These are phyloP conservation scores for Setaria italica DNA, from an alignment of 202 grass and related monocot genomes.

Conservation along the genomic window DNA sequence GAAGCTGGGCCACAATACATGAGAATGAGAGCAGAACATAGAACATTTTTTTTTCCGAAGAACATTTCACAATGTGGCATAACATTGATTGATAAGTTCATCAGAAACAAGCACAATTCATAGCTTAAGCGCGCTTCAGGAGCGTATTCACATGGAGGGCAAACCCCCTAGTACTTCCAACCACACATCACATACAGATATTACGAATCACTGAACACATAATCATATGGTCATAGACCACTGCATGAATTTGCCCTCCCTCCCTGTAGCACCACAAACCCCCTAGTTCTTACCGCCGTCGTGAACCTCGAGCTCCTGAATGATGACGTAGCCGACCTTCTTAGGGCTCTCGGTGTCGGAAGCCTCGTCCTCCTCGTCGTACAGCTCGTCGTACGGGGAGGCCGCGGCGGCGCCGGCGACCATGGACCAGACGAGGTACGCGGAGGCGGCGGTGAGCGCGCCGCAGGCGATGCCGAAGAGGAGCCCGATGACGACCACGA, in stretches of 20 bases:
- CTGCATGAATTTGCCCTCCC: not conserved
- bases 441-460: slow-evolving; percentile 68
- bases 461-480: slow-evolving; percentile 81
- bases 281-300: slow-evolving; percentile 72
- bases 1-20: not conserved
- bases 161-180: slow-evolving; percentile 20
- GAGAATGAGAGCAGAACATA: not conserved
- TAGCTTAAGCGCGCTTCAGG: slow-evolving; percentile 14
- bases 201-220: not conserved
- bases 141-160: slow-evolving; percentile 42
- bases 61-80: slow-evolving; percentile 22
- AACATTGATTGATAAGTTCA: slow-evolving; percentile 30
- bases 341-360: slow-evolving; percentile 63
- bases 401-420: slow-evolving; percentile 46
- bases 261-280: slow-evolving; percentile 36
- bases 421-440: slow-evolving; percentile 72
- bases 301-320: slow-evolving; percentile 53
- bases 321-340: slow-evolving; percentile 71
- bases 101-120: slow-evolving; percentile 37
- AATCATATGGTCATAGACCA: not conserved
- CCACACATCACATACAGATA: slow-evolving; percentile 31
- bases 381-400: slow-evolving; percentile 53
- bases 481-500: slow-evolving; percentile 65
- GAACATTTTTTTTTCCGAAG: not conserved
- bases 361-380: slow-evolving; percentile 56